Evolutionary conservation across 768 basidiomycete genomes (phyloP), one percentile per base, ranked within the genome.

Genomic region (Xanthoconium stramineum): DNA sequence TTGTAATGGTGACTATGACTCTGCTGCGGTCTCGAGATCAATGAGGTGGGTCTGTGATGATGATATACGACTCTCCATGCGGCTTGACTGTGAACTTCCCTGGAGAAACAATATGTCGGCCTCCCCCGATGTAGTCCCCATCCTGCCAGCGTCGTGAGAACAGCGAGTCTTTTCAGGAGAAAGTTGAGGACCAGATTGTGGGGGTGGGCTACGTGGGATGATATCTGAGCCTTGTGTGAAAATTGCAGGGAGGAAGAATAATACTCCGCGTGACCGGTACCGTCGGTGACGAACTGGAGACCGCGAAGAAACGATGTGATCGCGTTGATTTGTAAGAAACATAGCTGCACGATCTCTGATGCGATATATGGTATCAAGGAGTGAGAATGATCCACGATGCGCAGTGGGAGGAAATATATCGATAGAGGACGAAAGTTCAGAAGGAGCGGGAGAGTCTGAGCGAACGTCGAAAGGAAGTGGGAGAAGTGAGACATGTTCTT

Each of bases 211-310:
- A 19, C 69, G 69, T 51, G 63, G 63, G 52, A 61, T 47, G 29
- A 70, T 52, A 54, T 75, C 73, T 30, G 67, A 54, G 47, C 59
- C 63, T 43, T 69, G 71, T 14, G 87, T 78, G 68, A 91, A 88
- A 62, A 90, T 85, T 35, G 89, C 88, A 20, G 91, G 91, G 48
- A 93, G 78, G 78, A 91, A 91, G 73, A 89, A 91, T 47, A 91
- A 72, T 39, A 89, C 82, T 35, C 87, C 84, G 39, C 84, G 80
- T 47, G 80, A 79, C 54, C 76, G 75, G 54, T 81, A 75, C 24
- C 70, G 71, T 53, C 81, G 72, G 45, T 75, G 70, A 46, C 81
- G 79, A 44, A 79, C 65, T 40, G 82, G 78, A 2, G 80, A 78
- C 30, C 81, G 77, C 1, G 79, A 76, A 4, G 70, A 59, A 19